A percentile compares a stretch with the other conserved stretches of the same genome.
Evolutionary conservation across 331 rosid genomes (phyloP).

Genomic region (Quercus phellos): DNA sequence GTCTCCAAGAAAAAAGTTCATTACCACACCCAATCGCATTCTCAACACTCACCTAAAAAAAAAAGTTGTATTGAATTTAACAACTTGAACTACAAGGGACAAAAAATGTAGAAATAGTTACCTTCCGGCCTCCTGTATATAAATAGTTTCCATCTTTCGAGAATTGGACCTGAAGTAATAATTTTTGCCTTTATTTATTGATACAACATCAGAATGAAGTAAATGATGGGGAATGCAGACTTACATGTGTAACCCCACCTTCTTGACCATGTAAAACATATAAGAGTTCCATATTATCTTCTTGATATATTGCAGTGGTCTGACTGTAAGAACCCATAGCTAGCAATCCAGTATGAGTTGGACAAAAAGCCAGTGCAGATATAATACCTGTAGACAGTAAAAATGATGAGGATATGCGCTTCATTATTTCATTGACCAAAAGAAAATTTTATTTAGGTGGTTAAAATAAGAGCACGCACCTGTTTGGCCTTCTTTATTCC

Average conservation of each 20-base stretch:
- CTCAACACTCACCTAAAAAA: background rate
- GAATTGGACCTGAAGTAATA: slow-evolving; percentile 71
- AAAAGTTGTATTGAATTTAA: background rate
- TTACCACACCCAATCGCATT: background rate
- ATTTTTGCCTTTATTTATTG: slow-evolving; percentile 6
- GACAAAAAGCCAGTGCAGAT: slow-evolving; percentile 89
- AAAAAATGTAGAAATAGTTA: slow-evolving; percentile 22
- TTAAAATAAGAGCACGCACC: slow-evolving; percentile 40
- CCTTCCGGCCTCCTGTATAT: slow-evolving; percentile 94
- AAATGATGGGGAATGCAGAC: slow-evolving; percentile 33
- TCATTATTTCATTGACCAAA: slow-evolving; percentile 1
- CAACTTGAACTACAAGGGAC: background rate
- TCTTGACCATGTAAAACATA: slow-evolving; percentile 93
- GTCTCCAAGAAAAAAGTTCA: background rate
- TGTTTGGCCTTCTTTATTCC: slow-evolving; percentile 85
- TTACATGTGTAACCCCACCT: slow-evolving; percentile 97
- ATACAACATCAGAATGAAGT: slow-evolving; percentile 13
- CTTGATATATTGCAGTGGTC: slow-evolving; percentile 78
- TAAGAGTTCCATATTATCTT: slow-evolving; percentile 85
- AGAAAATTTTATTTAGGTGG: slow-evolving; percentile 1
- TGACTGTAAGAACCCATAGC: slow-evolving; percentile 90
- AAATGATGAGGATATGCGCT: slow-evolving; percentile 4
- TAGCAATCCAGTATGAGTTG: slow-evolving; percentile 75
- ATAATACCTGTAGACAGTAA: slow-evolving; percentile 56
- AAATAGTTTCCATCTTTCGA: slow-evolving; percentile 91